These are phyloP conservation scores for barley (Hordeum vulgare) DNA, from an alignment of 176 grass and related monocot species.

Conservation along the genomic window MorexV3_pseudomolecules_assembly NC_058518.1:501209453-501209952, in stretches of 20 bases:
- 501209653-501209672: not conserved
- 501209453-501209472: not conserved
- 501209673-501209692: not conserved
- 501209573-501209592: not conserved
- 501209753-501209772: not conserved
- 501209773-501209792: not conserved
- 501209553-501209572: not conserved
- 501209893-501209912: not conserved
- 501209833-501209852: not conserved
- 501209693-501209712: conserved; percentile 3
- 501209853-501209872: not conserved
- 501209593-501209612: not conserved
- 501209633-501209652: not conserved
- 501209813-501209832: conserved; percentile 4
- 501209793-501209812: conserved; percentile 4
- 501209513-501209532: not conserved
- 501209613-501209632: not conserved
- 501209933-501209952: not conserved
- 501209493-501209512: not conserved
- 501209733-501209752: conserved; percentile 9
- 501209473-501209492: not conserved
- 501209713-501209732: not conserved
- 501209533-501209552: not conserved
- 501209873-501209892: not conserved
- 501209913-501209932: not conserved